Evolutionary conservation across 108 stramenopile species (phyloP).

Genomic region (Cyclotella choctawhatcheeana): DNA sequence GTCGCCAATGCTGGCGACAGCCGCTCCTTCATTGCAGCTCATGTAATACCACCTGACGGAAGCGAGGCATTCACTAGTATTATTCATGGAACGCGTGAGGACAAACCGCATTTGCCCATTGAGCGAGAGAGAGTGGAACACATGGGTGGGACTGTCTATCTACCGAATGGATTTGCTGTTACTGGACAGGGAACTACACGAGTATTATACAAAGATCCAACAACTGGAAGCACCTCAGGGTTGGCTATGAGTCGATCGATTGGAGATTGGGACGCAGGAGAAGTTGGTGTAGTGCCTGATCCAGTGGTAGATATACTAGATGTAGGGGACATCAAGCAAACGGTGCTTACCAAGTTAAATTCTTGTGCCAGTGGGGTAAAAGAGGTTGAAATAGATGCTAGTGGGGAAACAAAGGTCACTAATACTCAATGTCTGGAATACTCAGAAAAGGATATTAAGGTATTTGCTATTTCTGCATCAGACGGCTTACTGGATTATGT

Average conservation of each 20-base stretch:
- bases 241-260: conserved; percentile 86
- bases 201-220: conserved; percentile 59
- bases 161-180: conserved; percentile 50
- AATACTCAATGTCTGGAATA: conserved; percentile 26
- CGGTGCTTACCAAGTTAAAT: conserved; percentile 35
- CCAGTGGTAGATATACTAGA: conserved; percentile 80
- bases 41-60: conserved; percentile 39
- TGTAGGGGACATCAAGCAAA: conserved; percentile 45
- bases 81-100: conserved; percentile 71
- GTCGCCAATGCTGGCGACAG: conserved; percentile 87
- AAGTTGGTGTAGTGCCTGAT: conserved; percentile 79
- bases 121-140: conserved; percentile 70
- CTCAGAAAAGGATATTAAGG: conserved; percentile 61
- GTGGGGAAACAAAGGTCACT: conserved; percentile 24
- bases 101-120: conserved; percentile 75
- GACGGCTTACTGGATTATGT: conserved; percentile 89
- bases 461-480: conserved; percentile 80
- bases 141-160: conserved; percentile 78
- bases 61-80: conserved; percentile 41
- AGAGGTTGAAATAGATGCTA: conserved; percentile 42
- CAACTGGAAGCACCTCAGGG: conserved; percentile 63
- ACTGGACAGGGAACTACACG: conserved; percentile 60
- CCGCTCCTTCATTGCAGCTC: conserved; percentile 75
- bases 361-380: conserved; percentile 8
- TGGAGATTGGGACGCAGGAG: conserved; percentile 79